These are phyloP conservation scores for Globisporangium uncinulatum DNA, from an alignment of 352 stramenopile species.

Conservation along the genomic window DNA sequence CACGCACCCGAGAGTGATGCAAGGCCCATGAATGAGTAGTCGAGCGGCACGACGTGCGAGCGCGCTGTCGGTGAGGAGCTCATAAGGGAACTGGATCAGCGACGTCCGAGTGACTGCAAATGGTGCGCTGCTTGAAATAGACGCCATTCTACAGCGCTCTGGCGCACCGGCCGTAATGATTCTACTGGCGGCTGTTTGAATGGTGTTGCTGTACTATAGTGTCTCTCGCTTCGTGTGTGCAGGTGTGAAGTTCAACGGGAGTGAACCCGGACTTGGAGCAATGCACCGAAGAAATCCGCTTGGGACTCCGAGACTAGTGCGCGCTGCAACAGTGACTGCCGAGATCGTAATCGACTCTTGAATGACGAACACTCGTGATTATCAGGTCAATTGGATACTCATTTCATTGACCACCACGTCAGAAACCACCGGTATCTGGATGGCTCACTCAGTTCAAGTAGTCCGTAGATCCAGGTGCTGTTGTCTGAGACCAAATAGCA, in stretches of 20 bases:
- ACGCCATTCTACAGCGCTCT: neutral
- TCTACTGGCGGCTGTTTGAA: neutral
- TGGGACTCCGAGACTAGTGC: constrained; percentile 29
- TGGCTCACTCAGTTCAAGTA: too few species aligned
- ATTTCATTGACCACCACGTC: too few species aligned
- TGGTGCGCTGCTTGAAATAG: neutral
- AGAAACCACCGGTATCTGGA: too few species aligned
- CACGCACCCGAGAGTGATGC: constrained; percentile 36
- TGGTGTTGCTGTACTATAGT: neutral
- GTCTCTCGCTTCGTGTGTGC: neutral
- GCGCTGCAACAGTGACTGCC: constrained; percentile 29
- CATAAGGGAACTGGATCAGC: neutral
- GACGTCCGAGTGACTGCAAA: neutral
- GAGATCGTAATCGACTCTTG: neutral
- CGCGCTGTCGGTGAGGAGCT: neutral
- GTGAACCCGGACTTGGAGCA: constrained; percentile 25
- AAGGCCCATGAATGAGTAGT: constrained; percentile 75
- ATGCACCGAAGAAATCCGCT: constrained; percentile 18
- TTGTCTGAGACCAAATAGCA: too few species aligned
- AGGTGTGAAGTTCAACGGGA: constrained; percentile 30
- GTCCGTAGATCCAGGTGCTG: too few species aligned
- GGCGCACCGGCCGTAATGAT: too few species aligned
- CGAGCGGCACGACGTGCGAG: constrained; percentile 24
- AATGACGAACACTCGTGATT: too few species aligned
- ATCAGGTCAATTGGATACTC: too few species aligned